Evolutionary conservation across 306 rosid genomes (phyloP), one percentile per base, ranked within the genome.

Genomic region (Quercus bicolor): DNA sequence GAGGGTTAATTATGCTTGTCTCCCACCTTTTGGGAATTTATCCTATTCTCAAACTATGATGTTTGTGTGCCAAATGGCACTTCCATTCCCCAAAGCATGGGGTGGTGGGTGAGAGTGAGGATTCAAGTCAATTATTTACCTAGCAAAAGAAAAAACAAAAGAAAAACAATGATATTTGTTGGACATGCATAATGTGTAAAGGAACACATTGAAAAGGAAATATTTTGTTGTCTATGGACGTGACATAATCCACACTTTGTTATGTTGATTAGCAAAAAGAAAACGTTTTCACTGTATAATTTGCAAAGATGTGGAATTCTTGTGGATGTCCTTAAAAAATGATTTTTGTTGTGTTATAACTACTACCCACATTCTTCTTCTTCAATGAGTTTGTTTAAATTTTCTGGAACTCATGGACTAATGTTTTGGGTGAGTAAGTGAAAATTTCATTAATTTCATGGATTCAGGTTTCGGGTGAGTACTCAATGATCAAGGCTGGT

Each of bases 401-500:
- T 28, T 29, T 64, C 53, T 48, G 14, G 9, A 10, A 6, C 8
- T 15, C 31, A 28, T 29, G 70, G 45, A 64, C 45, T 64, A 3
- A 16, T 29, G 21, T 4, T 59, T 29, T 64, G 45, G 72, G 26
- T 65, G 45, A 31, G 48, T 34, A 33, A 48, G 18, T 21, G 21
- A 57, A 6, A 3, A 75, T 37, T 68, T 26, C 29, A 81, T 56
- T 20, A 53, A 62, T 15, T 56, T 75, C 16, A 29, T 72, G 64
- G 26, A 54, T 70, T 24, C 51, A 96, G 99, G 99, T 96, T 68
- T 96, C 99, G 26, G 99, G 99, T n/a, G 98, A 93, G 79, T 96
- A 93, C 72, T 90, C 99, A 3, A 96, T 93, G 97, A 93, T 93
- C 77, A 93, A 96, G 84, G 99, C 97, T 9, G 97, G 91, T 2